Evolutionary conservation across 495 filamentous ascomycete species (phyloP).

Genomic region (Darksidea phi): DNA sequence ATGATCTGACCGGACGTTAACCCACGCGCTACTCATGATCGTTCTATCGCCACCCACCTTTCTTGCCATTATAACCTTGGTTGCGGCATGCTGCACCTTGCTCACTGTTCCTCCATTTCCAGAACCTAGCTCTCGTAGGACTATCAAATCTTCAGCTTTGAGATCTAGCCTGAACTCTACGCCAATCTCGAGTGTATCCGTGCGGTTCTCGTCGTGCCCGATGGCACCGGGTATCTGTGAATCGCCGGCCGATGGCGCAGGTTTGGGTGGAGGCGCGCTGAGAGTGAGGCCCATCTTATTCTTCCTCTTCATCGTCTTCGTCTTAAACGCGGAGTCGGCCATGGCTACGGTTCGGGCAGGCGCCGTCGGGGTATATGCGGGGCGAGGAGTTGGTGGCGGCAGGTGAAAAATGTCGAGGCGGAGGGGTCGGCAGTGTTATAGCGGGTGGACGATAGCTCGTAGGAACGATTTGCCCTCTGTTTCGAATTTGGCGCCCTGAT

Average conservation of each 20-base stretch:
- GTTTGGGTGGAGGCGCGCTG: conserved; percentile 62
- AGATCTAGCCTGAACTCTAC: conserved; percentile 94
- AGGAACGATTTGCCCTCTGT: conserved; percentile 18
- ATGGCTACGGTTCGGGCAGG: conserved; percentile 51
- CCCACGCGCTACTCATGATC: neutral
- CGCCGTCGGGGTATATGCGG: conserved; percentile 19
- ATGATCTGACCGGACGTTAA: conserved; percentile 65
- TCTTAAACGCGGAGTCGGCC: conserved; percentile 71
- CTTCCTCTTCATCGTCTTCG: conserved; percentile 93
- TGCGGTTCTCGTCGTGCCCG: conserved; percentile 62
- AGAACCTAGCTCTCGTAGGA: conserved; percentile 89
- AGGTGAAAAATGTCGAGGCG: no score
- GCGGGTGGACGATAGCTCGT: no score
- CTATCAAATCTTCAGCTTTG: conserved; percentile 85
- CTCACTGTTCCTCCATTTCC: conserved; percentile 98
- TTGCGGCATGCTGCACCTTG: conserved; percentile 93
- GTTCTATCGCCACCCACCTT: conserved; percentile 63
- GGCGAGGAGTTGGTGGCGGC: conserved; percentile 3
- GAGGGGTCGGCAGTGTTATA: no score
- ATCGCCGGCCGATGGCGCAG: conserved; percentile 59
- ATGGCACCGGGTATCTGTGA: conserved; percentile 58
- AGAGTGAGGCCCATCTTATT: conserved; percentile 94
- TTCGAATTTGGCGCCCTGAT: conserved; percentile 36
- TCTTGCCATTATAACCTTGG: conserved; percentile 92
- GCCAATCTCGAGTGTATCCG: conserved; percentile 89